A percentile compares a stretch with the other conserved stretches of the same genome.
phyloP scores from a whole-genome alignment of 2,329 filamentous ascomycete genomes.

The Penicillium sp. region DNA sequence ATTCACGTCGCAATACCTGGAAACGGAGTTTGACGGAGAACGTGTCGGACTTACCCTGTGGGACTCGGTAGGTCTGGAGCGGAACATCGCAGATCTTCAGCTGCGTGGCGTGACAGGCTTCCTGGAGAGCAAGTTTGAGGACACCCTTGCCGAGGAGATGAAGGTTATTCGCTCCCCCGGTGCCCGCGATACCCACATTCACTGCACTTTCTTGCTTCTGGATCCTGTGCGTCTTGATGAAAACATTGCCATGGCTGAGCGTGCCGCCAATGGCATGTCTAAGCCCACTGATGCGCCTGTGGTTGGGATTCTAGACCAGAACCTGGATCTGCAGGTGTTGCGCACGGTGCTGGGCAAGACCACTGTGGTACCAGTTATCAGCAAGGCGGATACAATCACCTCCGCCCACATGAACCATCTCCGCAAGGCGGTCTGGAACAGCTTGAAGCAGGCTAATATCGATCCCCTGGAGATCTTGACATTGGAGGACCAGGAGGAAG shows the following conservation, averaged over 20 bases:
- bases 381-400: constrained; percentile 97
- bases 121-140: constrained; percentile 96
- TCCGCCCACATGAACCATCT: constrained; percentile 87
- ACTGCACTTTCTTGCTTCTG: constrained; percentile 88
- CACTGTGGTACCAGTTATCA: constrained; percentile 89
- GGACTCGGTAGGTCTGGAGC: constrained; percentile 94
- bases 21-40: constrained; percentile 91
- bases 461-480: constrained; percentile 86
- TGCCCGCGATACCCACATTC: constrained; percentile 93
- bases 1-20: constrained; percentile 85
- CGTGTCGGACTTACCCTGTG: constrained; percentile 89
- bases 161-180: constrained; percentile 93
- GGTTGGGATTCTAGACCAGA: constrained; percentile 74
- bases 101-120: constrained; percentile 87
- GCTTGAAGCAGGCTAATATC: constrained; percentile 77
- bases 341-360: constrained; percentile 88
- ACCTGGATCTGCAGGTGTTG: constrained; percentile 86
- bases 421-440: constrained; percentile 87
- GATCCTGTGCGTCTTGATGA: constrained; percentile 82
- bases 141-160: constrained; percentile 95
- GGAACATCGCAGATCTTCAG: constrained; percentile 91
- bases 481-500: constrained; percentile 70
- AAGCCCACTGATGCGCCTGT: constrained; percentile 45
- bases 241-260: constrained; percentile 69
- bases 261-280: constrained; percentile 53